These are phyloP conservation scores for Tolypocladium amazonense DNA, from an alignment of 2,329 filamentous ascomycete genomes.

Conservation along the genomic window DNA sequence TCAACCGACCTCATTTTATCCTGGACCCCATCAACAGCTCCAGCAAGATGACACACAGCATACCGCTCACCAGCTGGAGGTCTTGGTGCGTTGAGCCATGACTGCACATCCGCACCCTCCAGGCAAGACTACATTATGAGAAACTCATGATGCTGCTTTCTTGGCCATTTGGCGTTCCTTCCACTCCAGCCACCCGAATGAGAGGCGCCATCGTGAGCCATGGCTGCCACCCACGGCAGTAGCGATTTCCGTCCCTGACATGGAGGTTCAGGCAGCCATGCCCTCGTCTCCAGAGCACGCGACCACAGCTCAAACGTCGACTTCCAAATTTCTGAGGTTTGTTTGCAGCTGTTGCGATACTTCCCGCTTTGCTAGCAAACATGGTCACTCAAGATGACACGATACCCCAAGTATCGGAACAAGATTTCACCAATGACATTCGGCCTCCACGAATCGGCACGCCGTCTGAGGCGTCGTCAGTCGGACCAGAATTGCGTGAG, in stretches of 20 bases:
- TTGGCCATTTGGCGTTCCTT: too few relatives aligned
- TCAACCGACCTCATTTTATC: too few relatives aligned
- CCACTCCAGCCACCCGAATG: neutral
- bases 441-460: neutral
- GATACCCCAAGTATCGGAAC: neutral
- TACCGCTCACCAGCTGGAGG: too few relatives aligned
- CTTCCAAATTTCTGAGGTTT: neutral
- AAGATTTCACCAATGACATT: neutral
- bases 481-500: conserved; percentile 8
- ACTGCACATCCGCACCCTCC: too few relatives aligned
- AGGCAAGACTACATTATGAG: too few relatives aligned
- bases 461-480: neutral
- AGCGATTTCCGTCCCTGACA: neutral
- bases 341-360: neutral
- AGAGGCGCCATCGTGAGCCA: neutral
- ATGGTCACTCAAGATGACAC: neutral
- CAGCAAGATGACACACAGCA: too few relatives aligned
- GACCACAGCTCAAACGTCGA: too few relatives aligned
- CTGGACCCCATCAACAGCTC: too few relatives aligned
- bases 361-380: neutral
- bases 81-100: too few relatives aligned
- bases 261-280: neutral
- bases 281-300: neutral
- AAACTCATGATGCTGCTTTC: too few relatives aligned
- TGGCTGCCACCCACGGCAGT: neutral